Evolutionary conservation across 495 filamentous ascomycete genomes (phyloP), one percentile per base, ranked within the genome.

Genomic region (Neurospora sp.): DNA sequence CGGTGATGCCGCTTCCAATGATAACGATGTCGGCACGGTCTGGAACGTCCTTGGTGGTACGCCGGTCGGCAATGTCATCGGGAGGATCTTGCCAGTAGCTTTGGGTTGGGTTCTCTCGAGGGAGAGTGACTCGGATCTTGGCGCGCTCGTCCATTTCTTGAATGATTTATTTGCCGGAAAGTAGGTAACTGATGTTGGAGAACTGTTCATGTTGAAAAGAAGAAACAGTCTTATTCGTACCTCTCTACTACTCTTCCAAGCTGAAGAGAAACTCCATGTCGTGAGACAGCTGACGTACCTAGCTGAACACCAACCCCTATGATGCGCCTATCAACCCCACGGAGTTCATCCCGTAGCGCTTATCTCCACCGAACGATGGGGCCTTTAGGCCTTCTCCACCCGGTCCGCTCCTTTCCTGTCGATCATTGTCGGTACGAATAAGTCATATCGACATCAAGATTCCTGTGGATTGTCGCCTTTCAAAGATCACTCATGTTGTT

Each of bases 51-150:
- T 78, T 41, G 9, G 85, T 86, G 20, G 85, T 87, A 72, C 86
- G 85, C 48, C 83, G 75, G 73, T 88, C 84, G 23, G 89, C 84
- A 23, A 93, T 82, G 16, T 81, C 78, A 72, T 88, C 85, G 8
- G 88, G 88, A 20, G 89, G 86, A 71, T 86, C 82, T 81, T 93
- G 92, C 92, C 92, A 94, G 83, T 91, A 93, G 46, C 89, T 89
- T 27, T 80, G 73, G 1, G 90, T 92, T 31, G 92, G 92, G 77
- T 88, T 87, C 5, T 83, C 78, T 40, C 77, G 79, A 6, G 90
- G 89, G 14, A 89, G 81, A 41, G 83, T 79, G 11, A 87, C 84
- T 46, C 82, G 85, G 70, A 86, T 81, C 5, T 74, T 76, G 54
- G 83, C 83, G 41, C 84, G 81, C 41, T 82, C 72, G 40, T 87